These are phyloP conservation scores for Candida dajiaensis DNA, from an alignment of 805 yeast species.

Conservation along the genomic window DNA sequence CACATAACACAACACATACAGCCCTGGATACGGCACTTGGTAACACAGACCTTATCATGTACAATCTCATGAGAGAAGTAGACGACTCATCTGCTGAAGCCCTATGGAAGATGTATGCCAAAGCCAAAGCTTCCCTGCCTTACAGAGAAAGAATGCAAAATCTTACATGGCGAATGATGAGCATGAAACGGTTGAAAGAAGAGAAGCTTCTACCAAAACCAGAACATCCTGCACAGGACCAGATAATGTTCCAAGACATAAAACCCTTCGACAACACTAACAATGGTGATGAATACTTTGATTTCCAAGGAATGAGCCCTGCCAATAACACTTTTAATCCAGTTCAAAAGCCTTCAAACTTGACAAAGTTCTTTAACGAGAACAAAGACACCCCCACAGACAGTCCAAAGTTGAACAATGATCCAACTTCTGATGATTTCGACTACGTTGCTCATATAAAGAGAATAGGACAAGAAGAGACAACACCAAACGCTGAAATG, in stretches of 20 bases:
- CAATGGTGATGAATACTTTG: slow-evolving; percentile 21
- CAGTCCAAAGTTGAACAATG: slow-evolving; percentile 19
- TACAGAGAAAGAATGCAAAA: slow-evolving; percentile 76
- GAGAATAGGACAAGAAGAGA: slow-evolving; percentile 42
- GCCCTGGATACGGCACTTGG: no score
- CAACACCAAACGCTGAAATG: neutral
- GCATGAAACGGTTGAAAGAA: slow-evolving; percentile 29
- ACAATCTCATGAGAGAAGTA: slow-evolving; percentile 14
- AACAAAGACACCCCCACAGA: slow-evolving; percentile 1
- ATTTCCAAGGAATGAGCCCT: slow-evolving; percentile 9
- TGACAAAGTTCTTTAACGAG: slow-evolving; percentile 20
- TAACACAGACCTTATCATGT: slow-evolving; percentile 1
- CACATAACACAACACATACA: no score
- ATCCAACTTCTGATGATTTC: slow-evolving; percentile 48
- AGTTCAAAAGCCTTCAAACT: slow-evolving; percentile 16
- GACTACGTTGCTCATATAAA: slow-evolving; percentile 62
- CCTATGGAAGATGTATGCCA: slow-evolving; percentile 77
- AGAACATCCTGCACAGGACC: neutral
- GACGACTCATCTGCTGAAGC: slow-evolving; percentile 42
- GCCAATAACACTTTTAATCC: neutral
- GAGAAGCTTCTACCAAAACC: slow-evolving; percentile 2
- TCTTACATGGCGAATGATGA: slow-evolving; percentile 85
- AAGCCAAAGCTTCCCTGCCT: slow-evolving; percentile 70
- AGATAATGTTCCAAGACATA: neutral
- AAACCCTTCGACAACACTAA: slow-evolving; percentile 2